Percentiles rank a stretch among this genome's conserved stretches.
These are phyloP conservation scores for Yamadazyma oceani DNA, from an alignment of 1,139 yeast species.

Conservation along the genomic window DNA sequence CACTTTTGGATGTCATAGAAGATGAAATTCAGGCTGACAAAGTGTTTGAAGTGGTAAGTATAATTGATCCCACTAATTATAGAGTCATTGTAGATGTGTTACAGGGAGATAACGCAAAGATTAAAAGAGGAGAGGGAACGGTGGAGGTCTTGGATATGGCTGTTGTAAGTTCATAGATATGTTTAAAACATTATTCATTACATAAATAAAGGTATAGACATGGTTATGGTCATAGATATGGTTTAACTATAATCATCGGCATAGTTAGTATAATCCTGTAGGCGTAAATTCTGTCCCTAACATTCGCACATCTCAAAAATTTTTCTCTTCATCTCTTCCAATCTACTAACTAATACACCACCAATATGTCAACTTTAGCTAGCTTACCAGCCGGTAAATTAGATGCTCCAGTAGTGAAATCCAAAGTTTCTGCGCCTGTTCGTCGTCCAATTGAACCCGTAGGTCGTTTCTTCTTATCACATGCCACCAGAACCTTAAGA, in stretches of 20 bases:
- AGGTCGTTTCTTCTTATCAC: constrained; percentile 93
- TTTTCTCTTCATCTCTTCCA: constrained; percentile 1
- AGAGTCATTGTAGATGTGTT: constrained; percentile 65
- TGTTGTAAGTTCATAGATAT: constrained; percentile 45
- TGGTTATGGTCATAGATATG: too few relatives aligned
- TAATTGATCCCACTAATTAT: constrained; percentile 88
- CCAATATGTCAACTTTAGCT: constrained; percentile 38
- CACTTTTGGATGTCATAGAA: constrained; percentile 53
- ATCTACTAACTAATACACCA: constrained; percentile 4
- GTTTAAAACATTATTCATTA: neutral
- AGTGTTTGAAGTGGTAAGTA: constrained; percentile 62
- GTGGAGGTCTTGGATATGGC: constrained; percentile 92
- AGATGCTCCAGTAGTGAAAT: constrained; percentile 51
- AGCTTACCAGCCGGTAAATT: constrained; percentile 44
- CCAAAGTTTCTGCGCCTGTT: constrained; percentile 61
- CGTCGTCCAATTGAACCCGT: constrained; percentile 95
- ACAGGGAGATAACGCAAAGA: constrained; percentile 49
- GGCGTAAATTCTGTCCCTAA: neutral
- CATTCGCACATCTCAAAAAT: constrained; percentile 4
- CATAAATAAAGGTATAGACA: too few relatives aligned
- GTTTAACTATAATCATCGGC: too few relatives aligned
- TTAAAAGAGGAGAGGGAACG: constrained; percentile 56
- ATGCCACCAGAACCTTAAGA: constrained; percentile 92
- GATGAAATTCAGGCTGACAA: constrained; percentile 46
- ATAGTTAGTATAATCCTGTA: neutral